Evolutionary conservation across 768 basidiomycete genomes (phyloP).

Genomic region (Hygrophorus pudorinus): DNA sequence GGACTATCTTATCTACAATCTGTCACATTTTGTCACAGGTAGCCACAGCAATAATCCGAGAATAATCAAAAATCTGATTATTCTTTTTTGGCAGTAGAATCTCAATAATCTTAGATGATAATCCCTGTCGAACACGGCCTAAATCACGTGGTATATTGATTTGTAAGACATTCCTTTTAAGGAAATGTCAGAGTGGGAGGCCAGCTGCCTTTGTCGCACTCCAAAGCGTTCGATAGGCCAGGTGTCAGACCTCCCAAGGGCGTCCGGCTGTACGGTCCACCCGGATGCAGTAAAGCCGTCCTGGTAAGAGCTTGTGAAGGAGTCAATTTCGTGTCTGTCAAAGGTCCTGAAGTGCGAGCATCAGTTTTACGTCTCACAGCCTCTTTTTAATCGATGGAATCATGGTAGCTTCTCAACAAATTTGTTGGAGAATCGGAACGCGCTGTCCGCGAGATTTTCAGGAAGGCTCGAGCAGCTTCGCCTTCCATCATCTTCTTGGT

Average conservation of each 20-base stretch:
- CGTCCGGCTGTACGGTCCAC: conserved; percentile 87
- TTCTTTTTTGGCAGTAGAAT: no score
- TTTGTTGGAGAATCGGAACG: conserved; percentile 97
- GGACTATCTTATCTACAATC: no score
- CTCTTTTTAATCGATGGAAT: conserved; percentile 6
- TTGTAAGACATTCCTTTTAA: no score
- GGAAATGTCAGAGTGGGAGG: no score
- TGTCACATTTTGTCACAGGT: no score
- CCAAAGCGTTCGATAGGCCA: conserved; percentile 75
- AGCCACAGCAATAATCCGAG: no score
- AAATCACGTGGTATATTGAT: no score
- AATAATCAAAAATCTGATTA: no score
- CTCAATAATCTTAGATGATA: no score
- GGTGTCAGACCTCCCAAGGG: conserved; percentile 87
- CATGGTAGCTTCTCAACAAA: conserved; percentile 79
- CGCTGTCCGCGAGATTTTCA: conserved; percentile 89
- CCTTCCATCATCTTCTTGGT: conserved; percentile 98
- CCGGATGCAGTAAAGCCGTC: conserved; percentile 95
- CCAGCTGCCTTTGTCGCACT: conserved; percentile 85
- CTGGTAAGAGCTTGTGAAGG: conserved; percentile 88
- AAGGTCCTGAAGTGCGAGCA: conserved; percentile 81
- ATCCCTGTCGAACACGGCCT: no score
- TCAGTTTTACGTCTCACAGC: neutral
- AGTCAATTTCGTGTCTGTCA: conserved; percentile 93
- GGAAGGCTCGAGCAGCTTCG: conserved; percentile 87